These are phyloP conservation scores for Entonaema liquescens DNA, from an alignment of 495 filamentous ascomycete genomes.

Conservation along the genomic window DNA sequence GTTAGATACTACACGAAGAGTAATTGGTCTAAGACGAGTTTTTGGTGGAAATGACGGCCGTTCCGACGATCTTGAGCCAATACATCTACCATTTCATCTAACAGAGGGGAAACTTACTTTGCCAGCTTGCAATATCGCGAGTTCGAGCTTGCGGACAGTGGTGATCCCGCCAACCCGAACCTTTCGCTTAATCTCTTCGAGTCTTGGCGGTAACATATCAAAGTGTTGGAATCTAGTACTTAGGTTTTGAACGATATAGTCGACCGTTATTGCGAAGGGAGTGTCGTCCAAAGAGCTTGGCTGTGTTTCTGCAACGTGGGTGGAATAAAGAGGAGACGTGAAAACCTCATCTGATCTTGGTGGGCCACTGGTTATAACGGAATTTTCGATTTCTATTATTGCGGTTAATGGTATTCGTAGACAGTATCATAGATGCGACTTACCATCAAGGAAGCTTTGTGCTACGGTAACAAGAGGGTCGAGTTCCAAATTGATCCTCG, in stretches of 20 bases:
- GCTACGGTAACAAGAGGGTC: conserved; percentile 48
- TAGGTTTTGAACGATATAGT: conserved; percentile 47
- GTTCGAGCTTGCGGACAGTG: conserved; percentile 53
- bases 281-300: conserved; percentile 26
- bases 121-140: conserved; percentile 56
- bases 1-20: conserved; percentile 29
- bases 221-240: conserved; percentile 35
- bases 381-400: conserved; percentile 53
- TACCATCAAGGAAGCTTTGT: conserved; percentile 60
- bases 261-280: conserved; percentile 42
- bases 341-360: conserved; percentile 43
- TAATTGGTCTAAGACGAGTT: background rate
- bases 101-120: conserved; percentile 43
- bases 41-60: background rate
- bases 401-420: conserved; percentile 17
- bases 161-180: conserved; percentile 45
- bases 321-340: conserved; percentile 47
- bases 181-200: conserved; percentile 43
- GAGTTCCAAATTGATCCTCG: conserved; percentile 3
- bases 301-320: conserved; percentile 44
- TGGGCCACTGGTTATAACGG: conserved; percentile 43
- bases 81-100: background rate
- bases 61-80: background rate
- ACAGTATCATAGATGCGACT: conserved; percentile 12
- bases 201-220: conserved; percentile 32